Conservation (phyloP, 2,329 filamentous ascomycete species). For the Endocalyx cinctus region DNA sequence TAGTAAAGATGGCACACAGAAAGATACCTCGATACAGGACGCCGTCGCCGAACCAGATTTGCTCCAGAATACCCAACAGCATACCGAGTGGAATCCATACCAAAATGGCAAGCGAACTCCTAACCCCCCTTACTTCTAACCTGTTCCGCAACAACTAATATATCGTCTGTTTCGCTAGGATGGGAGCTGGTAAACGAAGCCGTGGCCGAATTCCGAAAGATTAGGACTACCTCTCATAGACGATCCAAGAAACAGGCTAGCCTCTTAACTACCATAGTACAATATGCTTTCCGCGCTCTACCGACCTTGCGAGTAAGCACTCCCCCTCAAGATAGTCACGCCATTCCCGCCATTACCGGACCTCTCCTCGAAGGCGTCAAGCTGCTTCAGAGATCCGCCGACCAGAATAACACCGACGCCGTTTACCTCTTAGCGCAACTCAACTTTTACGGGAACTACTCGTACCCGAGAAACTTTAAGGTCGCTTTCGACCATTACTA, state of each 20-base stretch:
- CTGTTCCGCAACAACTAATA: too few relatives aligned
- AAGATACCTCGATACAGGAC: constrained; percentile 14
- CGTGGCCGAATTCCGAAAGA: constrained; percentile 44
- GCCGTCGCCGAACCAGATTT: constrained; percentile 20
- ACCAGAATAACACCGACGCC: constrained; percentile 69
- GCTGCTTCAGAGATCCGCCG: constrained; percentile 48
- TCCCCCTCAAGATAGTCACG: constrained; percentile 35
- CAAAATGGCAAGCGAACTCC: constrained; percentile 29
- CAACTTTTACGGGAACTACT: constrained; percentile 95
- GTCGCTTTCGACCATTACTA: constrained; percentile 79
- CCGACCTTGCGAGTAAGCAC: constrained; percentile 46
- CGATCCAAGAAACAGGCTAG: constrained; percentile 40
- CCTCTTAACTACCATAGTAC: constrained; percentile 38
- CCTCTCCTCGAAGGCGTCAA: constrained; percentile 47
- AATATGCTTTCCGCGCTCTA: constrained; percentile 43
- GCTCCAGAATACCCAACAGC: constrained; percentile 16
- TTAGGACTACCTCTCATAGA: constrained; percentile 40
- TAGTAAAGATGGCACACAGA: constrained; percentile 12
- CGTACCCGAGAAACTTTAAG: constrained; percentile 75
- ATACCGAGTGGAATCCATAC: constrained; percentile 26
- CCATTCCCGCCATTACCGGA: constrained; percentile 33
- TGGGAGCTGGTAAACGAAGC: constrained; percentile 51
- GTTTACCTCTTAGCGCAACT: constrained; percentile 87
- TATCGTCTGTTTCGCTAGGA: too few relatives aligned
- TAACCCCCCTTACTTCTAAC: too few relatives aligned